Percentiles rank a stretch among this genome's conserved stretches.
phyloP scores from a whole-genome alignment of 768 basidiomycete genomes.

The Termitomyces titanicus region DNA sequence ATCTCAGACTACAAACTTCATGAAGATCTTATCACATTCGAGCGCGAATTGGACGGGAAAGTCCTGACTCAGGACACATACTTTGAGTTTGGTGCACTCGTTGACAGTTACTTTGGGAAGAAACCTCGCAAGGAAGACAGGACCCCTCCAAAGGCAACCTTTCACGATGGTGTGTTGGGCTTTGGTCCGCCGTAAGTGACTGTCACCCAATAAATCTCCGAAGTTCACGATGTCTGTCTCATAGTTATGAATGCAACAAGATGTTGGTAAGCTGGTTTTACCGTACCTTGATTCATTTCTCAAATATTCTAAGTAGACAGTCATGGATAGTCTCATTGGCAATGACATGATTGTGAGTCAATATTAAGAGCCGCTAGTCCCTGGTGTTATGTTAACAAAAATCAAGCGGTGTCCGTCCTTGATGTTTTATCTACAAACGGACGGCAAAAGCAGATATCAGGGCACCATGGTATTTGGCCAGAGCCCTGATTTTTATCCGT shows the following conservation, averaged over 20 bases:
- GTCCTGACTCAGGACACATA: neutral
- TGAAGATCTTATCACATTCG: neutral
- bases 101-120: neutral
- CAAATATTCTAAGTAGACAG: neutral
- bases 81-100: neutral
- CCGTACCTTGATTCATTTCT: neutral
- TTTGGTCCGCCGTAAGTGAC: neutral
- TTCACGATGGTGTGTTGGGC: neutral
- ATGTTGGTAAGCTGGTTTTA: neutral
- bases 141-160: neutral
- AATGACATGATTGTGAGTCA: neutral
- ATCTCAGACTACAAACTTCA: neutral
- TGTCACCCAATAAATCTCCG: neutral
- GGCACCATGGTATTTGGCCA: neutral
- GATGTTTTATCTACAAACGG: neutral
- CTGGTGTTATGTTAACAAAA: too few species aligned
- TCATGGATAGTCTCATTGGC: neutral
- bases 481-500: neutral
- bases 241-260: neutral
- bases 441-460: neutral
- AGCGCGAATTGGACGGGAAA: neutral
- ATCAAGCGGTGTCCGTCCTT: neutral
- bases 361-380: too few species aligned
- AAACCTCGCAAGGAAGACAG: neutral
- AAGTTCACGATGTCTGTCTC: neutral